Evolutionary conservation across 257 asterid species (phyloP), one percentile per base, ranked within the genome.

Genomic region (Plantago ovata): DNA sequence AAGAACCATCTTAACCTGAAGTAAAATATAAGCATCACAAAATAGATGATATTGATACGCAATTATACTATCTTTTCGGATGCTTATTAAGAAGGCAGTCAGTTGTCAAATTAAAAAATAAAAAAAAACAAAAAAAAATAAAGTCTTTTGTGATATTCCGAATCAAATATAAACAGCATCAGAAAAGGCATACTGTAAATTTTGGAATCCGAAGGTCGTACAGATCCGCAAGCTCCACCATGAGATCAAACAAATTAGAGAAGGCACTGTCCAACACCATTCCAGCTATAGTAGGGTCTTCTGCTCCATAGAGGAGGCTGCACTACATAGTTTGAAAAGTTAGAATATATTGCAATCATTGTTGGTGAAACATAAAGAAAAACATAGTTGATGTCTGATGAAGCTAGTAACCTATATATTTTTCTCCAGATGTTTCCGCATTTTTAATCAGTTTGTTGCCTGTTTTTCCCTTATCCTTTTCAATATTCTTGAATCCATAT

Each of bases 241-340:
- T 92, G 67, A 92, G 93, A 79, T 79, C 74, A 76, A 83, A 92
- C 77, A 92, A 79, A 69, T 88, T 92, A 55, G 98, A 87, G 86
- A 92, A 92, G 63, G 96, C 96, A 70, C 98, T 92, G 73, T 92
- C 98, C 78, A 92, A 73, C 77, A 92, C 98, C 93, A 92, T 85
- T 72, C 98, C 98, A 63, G 96, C 98, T 64, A 92, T 80, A 49
- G 96, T 87, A 67, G 98, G 98, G 68, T 92, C 98, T 77, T 88
- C 96, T 20, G 96, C 95, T 77, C 95, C 96, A 71, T 92, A 92
- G 50, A 92, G 93, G 73, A 92, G 98, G 82, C 98, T 92, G 85
- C 79, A 80, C 53, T 7, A 65, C 39, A 77, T 61, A 13, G 47
- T 41, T 56, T 24, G 43, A 55, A 68, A 68, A 51, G 53, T 10